Evolutionary conservation across 805 yeast species (phyloP).

Genomic region (Candida hispaniensis): DNA sequence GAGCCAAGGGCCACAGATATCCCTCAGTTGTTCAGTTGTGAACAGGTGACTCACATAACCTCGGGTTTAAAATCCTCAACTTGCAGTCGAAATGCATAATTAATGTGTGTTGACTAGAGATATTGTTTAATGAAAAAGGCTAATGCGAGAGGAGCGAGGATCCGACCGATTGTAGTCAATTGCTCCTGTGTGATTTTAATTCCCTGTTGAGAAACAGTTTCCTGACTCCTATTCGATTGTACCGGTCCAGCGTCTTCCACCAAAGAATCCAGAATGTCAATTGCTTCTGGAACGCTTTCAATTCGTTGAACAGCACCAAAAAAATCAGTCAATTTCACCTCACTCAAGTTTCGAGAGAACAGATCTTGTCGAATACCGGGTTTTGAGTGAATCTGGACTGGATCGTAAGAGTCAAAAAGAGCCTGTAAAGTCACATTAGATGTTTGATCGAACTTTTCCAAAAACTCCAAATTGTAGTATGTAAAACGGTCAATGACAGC

Average conservation of each 20-base stretch:
- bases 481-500: constrained; percentile 97
- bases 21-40: too few relatives aligned
- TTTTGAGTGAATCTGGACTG: constrained; percentile 76
- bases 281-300: too few relatives aligned
- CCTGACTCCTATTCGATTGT: too few relatives aligned
- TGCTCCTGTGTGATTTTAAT: too few relatives aligned
- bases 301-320: constrained; percentile 86
- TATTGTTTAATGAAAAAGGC: constrained; percentile 8
- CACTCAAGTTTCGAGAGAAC: constrained; percentile 50
- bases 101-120: too few relatives aligned
- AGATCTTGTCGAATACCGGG: constrained; percentile 88
- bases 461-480: constrained; percentile 75
- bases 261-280: too few relatives aligned
- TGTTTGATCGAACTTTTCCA: constrained; percentile 69
- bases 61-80: too few relatives aligned
- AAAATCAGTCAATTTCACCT: constrained; percentile 80
- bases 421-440: constrained; percentile 71
- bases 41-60: too few relatives aligned
- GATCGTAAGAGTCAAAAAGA: constrained; percentile 72
- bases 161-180: constrained; percentile 6
- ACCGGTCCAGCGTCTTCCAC: too few relatives aligned
- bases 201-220: too few relatives aligned
- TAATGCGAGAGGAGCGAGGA: constrained; percentile 3
- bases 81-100: too few relatives aligned
- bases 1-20: too few relatives aligned